Evolutionary conservation across 352 stramenopile genomes (phyloP), one percentile per base, ranked within the genome.

Genomic region (Phytophthora melonis): DNA sequence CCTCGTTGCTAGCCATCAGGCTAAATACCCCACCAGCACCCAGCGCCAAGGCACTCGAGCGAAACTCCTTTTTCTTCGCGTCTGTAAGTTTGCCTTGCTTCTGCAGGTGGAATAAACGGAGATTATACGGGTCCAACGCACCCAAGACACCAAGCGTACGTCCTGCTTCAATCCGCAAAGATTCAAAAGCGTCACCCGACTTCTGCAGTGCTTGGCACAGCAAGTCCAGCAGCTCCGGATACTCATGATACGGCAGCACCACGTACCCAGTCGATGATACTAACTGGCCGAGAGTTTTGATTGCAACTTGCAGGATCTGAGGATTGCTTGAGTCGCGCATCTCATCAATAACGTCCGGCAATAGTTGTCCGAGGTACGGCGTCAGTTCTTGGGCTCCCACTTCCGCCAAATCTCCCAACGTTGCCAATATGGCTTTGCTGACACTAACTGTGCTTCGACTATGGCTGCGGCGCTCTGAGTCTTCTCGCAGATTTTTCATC

Each of bases 401-500:
- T 59, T 92, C 85, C 0, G 89, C 87, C 11, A 97, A 79, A 61
- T 96, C 88, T 14, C 89, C 89, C 16, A 97, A 81, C 21, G 90
- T 97, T 43, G 86, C 89, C 16, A 95, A 73, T 19, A 97, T 94
- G 39, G 90, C 89, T 72, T 93, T 93, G 79, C 89, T 97, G 41
- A 96, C 88, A 41, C 81, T 91, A 34, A 94, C 72, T 0, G 84
- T 97, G 41, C 88, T 94, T 47, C 86, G 83, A 63, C 86, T 94
- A 49, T 89, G 87, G 43, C 80, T 89, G 36, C 88, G 80, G 16
- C 79, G 70, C 30, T 84, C 87, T 3, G 89, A 93, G 50, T 97
- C 90, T 79, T 95, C 86, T 19, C 90, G 88, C 34, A 97, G 55
- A 66, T 97, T 97, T 65, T 96, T 94, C 86, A 96, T 96, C 49